Percentiles rank a stretch among this genome's conserved stretches.
These are phyloP conservation scores for Populus simonii DNA, from an alignment of 345 rosid species.

Conservation along the genomic window DNA sequence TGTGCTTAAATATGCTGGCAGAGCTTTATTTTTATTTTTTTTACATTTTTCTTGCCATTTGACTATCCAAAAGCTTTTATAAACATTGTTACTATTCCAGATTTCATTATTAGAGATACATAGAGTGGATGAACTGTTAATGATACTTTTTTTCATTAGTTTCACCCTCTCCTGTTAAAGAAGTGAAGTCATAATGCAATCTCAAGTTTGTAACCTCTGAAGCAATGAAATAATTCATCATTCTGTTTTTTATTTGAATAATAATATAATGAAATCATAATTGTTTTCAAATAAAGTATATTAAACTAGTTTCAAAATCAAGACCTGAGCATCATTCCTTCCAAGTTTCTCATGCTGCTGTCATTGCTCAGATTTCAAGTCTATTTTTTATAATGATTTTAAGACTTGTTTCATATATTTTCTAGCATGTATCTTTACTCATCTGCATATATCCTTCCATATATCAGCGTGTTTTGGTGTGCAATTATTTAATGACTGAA, in stretches of 20 bases:
- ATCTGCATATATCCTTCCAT: neutral
- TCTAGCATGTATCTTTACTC: neutral
- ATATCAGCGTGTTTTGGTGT: neutral
- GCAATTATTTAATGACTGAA: neutral
- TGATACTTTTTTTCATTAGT: neutral
- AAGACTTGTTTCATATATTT: neutral
- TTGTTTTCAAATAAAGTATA: too few relatives aligned
- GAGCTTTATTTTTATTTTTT: neutral
- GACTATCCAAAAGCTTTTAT: neutral
- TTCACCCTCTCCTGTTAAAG: neutral
- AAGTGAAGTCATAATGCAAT: neutral
- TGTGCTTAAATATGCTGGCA: neutral
- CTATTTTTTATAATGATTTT: too few relatives aligned
- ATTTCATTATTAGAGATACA: neutral
- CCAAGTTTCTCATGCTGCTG: too few relatives aligned
- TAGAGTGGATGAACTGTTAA: neutral
- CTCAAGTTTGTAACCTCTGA: neutral
- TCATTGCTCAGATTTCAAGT: too few relatives aligned
- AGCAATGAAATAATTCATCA: neutral
- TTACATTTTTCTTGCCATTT: neutral
- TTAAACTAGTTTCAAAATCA: too few relatives aligned
- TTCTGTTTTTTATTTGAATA: neutral
- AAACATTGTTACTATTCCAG: neutral
- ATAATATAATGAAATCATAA: neutral
- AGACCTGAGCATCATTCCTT: too few relatives aligned